Evolutionary conservation across 148 eudicot species (phyloP).

Genomic region (Hydrangea macrophylla): DNA sequence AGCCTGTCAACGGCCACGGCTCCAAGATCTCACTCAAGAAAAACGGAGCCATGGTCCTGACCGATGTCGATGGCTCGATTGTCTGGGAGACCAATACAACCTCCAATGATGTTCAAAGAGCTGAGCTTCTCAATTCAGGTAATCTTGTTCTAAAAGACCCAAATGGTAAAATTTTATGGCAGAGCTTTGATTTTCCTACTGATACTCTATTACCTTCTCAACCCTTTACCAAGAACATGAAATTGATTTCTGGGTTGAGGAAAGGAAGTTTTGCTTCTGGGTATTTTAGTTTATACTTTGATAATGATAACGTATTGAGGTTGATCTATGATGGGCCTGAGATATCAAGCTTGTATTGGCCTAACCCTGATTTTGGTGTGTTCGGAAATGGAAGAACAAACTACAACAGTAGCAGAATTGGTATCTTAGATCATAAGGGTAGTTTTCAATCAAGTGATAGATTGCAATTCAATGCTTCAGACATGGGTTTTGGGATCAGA

Average conservation of each 20-base stretch:
- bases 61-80: constrained; percentile 37
- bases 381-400: constrained; percentile 30
- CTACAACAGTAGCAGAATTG: constrained; percentile 39
- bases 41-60: constrained; percentile 31
- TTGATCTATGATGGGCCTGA: constrained; percentile 37
- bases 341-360: constrained; percentile 42
- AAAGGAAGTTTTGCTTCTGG: constrained; percentile 29
- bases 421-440: constrained; percentile 33
- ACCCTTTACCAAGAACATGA: constrained; percentile 33
- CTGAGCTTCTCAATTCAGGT: constrained; percentile 38
- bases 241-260: constrained; percentile 24
- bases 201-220: constrained; percentile 50
- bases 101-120: constrained; percentile 18
- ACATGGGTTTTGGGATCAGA: constrained; percentile 36
- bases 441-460: constrained; percentile 36
- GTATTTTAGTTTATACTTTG: constrained; percentile 24
- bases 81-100: constrained; percentile 46
- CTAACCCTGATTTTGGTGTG: constrained; percentile 9
- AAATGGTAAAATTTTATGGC: constrained; percentile 40
- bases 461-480: constrained; percentile 37
- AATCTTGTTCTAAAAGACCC: constrained; percentile 40
- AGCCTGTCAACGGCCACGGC: constrained; percentile 35
- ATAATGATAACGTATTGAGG: constrained; percentile 31
- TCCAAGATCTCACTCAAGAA: constrained; percentile 19
- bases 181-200: constrained; percentile 65